Conservation (phyloP, 805 yeast genomes). For the Lachancea sp. region DNA sequence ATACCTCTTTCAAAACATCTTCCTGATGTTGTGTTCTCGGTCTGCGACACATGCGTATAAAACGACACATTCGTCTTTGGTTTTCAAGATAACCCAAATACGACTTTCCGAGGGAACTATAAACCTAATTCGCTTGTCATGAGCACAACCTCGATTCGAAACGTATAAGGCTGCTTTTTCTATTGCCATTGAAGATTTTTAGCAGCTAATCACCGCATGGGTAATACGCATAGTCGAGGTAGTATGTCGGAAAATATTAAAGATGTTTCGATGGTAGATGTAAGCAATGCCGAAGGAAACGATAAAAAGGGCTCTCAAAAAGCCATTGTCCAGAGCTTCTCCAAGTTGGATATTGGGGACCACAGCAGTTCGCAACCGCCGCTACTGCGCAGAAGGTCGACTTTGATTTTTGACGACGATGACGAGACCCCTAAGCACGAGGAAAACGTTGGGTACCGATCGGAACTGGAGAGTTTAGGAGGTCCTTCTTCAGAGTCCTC, state of each 20-base stretch:
- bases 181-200: too few relatives aligned
- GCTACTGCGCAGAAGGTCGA: conserved; percentile 53
- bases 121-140: too few relatives aligned
- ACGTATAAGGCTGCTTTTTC: too few relatives aligned
- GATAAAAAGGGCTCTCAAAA: conserved; percentile 8
- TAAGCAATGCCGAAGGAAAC: conserved; percentile 19
- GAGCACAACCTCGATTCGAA: too few relatives aligned
- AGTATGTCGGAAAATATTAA: conserved; percentile 18
- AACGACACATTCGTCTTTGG: too few relatives aligned
- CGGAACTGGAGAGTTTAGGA: conserved; percentile 3
- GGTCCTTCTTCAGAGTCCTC: conserved; percentile 4
- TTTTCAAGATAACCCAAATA: too few relatives aligned
- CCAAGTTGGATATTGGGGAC: conserved; percentile 33
- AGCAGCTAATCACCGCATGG: conserved; percentile 12
- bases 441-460: conserved; percentile 13
- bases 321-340: conserved; percentile 27
- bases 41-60: too few relatives aligned
- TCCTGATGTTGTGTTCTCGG: too few relatives aligned
- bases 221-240: conserved; percentile 11
- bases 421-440: conserved; percentile 22
- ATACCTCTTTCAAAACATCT: too few relatives aligned
- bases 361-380: conserved; percentile 25
- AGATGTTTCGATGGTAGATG: conserved; percentile 28
- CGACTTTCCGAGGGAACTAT: too few relatives aligned
- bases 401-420: conserved; percentile 65